phyloP scores from a whole-genome alignment of 2,329 filamentous ascomycete species.

The Pseudocercospora fuligena region DNA sequence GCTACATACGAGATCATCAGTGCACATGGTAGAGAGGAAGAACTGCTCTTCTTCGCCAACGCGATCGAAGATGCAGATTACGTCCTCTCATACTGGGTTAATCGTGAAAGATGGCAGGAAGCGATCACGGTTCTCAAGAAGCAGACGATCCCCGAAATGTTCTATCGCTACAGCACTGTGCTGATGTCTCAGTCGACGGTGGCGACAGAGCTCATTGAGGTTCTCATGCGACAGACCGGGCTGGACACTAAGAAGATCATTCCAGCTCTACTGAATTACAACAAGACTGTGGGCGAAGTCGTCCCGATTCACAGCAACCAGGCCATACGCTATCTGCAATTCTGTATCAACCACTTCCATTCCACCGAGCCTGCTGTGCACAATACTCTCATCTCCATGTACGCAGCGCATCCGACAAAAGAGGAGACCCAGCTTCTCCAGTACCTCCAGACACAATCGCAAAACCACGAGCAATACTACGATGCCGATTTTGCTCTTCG shows the following conservation, averaged over 20 bases:
- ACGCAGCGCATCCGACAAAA: constrained; percentile 80
- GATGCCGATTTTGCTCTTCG: constrained; percentile 96
- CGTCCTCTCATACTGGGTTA: constrained; percentile 95
- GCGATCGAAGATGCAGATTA: constrained; percentile 91
- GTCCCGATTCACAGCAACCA: constrained; percentile 76
- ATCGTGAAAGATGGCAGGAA: constrained; percentile 88
- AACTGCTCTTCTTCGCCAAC: constrained; percentile 88
- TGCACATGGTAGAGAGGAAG: constrained; percentile 91
- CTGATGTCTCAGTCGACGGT: constrained; percentile 77
- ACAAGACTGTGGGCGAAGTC: constrained; percentile 66
- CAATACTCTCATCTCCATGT: constrained; percentile 95
- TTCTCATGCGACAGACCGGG: constrained; percentile 88
- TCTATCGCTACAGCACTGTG: constrained; percentile 97
- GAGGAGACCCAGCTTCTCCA: constrained; percentile 85
- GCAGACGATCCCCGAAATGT: constrained; percentile 89
- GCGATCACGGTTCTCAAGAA: constrained; percentile 87
- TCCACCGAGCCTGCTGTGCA: constrained; percentile 86
- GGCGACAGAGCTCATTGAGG: constrained; percentile 85
- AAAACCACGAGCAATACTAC: constrained; percentile 75
- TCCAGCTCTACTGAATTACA: constrained; percentile 91
- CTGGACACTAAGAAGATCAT: constrained; percentile 87
- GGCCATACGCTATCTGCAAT: constrained; percentile 89
- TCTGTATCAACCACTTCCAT: constrained; percentile 84
- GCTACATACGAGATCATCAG: constrained; percentile 96
- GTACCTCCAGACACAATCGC: constrained; percentile 87